Evolutionary conservation across 2,329 filamentous ascomycete genomes (phyloP), one percentile per base, ranked within the genome.

Genomic region (Trichophyton benhamiae): DNA sequence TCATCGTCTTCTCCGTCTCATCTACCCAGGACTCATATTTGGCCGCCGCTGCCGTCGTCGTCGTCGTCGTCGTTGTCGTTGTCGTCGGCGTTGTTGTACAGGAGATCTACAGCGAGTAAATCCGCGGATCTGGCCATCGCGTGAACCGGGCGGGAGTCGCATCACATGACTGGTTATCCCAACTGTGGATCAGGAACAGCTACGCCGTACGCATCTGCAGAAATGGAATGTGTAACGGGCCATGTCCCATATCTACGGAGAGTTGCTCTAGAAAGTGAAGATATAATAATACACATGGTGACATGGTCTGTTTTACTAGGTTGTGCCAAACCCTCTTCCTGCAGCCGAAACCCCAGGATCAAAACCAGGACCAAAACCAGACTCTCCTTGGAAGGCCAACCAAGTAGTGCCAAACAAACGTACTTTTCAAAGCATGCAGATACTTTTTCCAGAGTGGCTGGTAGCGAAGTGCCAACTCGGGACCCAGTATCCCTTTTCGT

Each of bases 371-470:
- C 25, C 52, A 30, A 30, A 30, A 38, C 11, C 22, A n/a, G 33
- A 57, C 9, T 57, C 25, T 33, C 17, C 13, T 57, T 30, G 52
- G 52, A 9, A 57, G 15, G 33, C 22, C 33, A 25, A 17, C 17
- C 52, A 57, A n/a, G 52, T 33, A 25, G 17, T 25, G 52, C 52
- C 52, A 57, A 33, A 57, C 22, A 15, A 57, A 57, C 17, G 22
- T 57, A 33, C 52, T 33, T 33, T n/a, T 57, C 52, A 7, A 25
- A 52, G 53, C 48, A 59, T 59, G 57, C 25, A 61, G 49, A 53
- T 61, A 61, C n/a, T 30, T 61, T 57, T 36, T 25, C 62, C 57
- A 63, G 53, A 41, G 22, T 11, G 59, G 62, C 36, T 63, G 59
- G 49, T 48, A 63, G 44, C 42, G 46, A 57, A 61, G 38, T 46